Evolutionary conservation across 1,284 basidiomycete species (phyloP).

Genomic region (Boletus semigastroideus): DNA sequence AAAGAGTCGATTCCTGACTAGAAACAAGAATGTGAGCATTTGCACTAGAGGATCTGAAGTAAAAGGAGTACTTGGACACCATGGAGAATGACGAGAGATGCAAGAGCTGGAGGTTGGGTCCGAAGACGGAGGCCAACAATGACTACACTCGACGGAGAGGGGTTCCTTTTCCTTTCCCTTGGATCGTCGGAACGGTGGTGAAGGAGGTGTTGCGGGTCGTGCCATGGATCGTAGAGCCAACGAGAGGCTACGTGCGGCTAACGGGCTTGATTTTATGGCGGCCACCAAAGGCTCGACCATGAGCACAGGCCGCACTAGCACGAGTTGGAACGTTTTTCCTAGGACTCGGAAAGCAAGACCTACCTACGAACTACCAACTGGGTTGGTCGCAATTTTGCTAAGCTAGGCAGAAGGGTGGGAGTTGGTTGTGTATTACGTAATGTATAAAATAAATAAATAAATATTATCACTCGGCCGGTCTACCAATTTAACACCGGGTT

Average conservation of each 20-base stretch:
- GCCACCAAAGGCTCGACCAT: conserved; percentile 33
- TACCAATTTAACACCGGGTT: conserved; percentile 12
- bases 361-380: conserved; percentile 11
- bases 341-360: conserved; percentile 3
- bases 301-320: conserved; percentile 15
- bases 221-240: conserved; percentile 25
- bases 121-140: conserved; percentile 15
- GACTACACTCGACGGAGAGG: conserved; percentile 31
- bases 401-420: not conserved
- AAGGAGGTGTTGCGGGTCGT: conserved; percentile 32
- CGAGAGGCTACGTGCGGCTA: conserved; percentile 20
- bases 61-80: conserved; percentile 37
- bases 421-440: conserved; percentile 23
- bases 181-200: conserved; percentile 46
- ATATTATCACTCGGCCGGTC: conserved; percentile 7
- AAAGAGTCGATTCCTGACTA: conserved; percentile 33
- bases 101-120: conserved; percentile 43
- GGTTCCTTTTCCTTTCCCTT: conserved; percentile 51
- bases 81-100: conserved; percentile 41
- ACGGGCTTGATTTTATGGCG: conserved; percentile 22
- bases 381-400: conserved; percentile 10
- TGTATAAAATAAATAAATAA: not conserved
- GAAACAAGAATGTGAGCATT: conserved; percentile 14
- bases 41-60: not conserved
- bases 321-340: not conserved